phyloP scores from a whole-genome alignment of 345 rosid species.

The Boechera divaricarpa region DNA sequence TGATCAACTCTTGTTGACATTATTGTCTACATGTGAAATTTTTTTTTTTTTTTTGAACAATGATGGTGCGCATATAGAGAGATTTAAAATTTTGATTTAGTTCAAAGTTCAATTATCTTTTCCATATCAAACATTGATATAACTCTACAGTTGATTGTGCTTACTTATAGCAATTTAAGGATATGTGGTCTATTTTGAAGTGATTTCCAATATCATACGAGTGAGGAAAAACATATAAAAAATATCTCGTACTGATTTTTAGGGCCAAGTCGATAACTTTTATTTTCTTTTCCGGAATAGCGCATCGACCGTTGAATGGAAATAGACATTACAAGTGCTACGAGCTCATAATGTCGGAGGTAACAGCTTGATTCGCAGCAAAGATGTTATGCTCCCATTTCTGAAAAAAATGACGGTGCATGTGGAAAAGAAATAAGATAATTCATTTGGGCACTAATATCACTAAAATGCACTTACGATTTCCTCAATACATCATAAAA shows the following conservation, averaged over 20 bases:
- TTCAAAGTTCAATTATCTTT: not conserved
- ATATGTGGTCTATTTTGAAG: not conserved
- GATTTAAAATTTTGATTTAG: too few species aligned
- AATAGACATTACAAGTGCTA: too few species aligned
- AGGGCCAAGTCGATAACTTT: not conserved
- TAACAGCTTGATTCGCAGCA: not conserved
- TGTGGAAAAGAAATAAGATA: not conserved
- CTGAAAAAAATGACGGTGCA: not conserved
- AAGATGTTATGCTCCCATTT: not conserved
- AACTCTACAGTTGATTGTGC: not conserved
- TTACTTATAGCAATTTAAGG: not conserved
- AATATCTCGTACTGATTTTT: not conserved
- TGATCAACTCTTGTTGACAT: not conserved
- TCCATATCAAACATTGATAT: not conserved
- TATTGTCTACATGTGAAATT: not conserved
- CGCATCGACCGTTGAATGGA: not conserved
- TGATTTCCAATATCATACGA: not conserved
- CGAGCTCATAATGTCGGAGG: not conserved
- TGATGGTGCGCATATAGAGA: not conserved
- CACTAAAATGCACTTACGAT: not conserved
- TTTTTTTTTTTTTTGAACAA: not conserved
- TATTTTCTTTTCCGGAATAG: not conserved
- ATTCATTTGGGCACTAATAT: not conserved
- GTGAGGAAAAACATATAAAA: not conserved
- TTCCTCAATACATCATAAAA: not conserved